Conservation (phyloP, 2,329 filamentous ascomycete species). For the Ambrosiella beaveri region DNA sequence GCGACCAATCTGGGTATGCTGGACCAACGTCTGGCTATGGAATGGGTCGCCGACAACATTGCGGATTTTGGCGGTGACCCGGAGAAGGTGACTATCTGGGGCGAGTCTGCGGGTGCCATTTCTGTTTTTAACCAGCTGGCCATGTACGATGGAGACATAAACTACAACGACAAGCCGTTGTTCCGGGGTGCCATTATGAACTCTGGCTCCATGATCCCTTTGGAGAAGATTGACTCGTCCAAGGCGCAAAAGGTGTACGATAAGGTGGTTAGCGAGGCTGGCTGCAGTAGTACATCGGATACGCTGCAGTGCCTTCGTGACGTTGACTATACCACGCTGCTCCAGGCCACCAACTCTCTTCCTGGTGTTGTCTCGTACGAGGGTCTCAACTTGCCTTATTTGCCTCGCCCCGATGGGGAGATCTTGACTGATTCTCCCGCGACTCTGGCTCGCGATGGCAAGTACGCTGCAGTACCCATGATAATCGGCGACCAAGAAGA, state of each 20-base stretch:
- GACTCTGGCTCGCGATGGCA: slow-evolving; percentile 25
- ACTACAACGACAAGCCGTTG: slow-evolving; percentile 44
- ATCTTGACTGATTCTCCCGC: slow-evolving; percentile 38
- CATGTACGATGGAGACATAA: slow-evolving; percentile 42
- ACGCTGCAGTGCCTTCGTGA: slow-evolving; percentile 37
- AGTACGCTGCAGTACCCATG: slow-evolving; percentile 41
- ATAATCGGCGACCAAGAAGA: slow-evolving; percentile 50
- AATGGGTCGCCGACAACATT: slow-evolving; percentile 50
- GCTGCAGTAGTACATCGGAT: slow-evolving; percentile 33
- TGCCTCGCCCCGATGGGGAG: slow-evolving; percentile 42
- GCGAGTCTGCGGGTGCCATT: slow-evolving; percentile 41
- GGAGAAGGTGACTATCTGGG: slow-evolving; percentile 46
- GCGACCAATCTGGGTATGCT: slow-evolving; percentile 40
- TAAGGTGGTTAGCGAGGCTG: slow-evolving; percentile 30
- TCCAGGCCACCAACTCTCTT: slow-evolving; percentile 40
- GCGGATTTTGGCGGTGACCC: slow-evolving; percentile 49
- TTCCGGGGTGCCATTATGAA: slow-evolving; percentile 52
- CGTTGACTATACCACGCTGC: slow-evolving; percentile 31
- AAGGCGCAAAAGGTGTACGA: slow-evolving; percentile 41
- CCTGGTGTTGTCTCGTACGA: slow-evolving; percentile 38
- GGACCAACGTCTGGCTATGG: slow-evolving; percentile 41
- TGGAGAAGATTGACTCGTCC: slow-evolving; percentile 33
- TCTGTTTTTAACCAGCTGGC: slow-evolving; percentile 46
- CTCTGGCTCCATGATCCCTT: slow-evolving; percentile 33
- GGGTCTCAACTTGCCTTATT: slow-evolving; percentile 41